phyloP scores from a whole-genome alignment of 2,329 filamentous ascomycete genomes.

The Arthrobotrys entomopaga region DNA sequence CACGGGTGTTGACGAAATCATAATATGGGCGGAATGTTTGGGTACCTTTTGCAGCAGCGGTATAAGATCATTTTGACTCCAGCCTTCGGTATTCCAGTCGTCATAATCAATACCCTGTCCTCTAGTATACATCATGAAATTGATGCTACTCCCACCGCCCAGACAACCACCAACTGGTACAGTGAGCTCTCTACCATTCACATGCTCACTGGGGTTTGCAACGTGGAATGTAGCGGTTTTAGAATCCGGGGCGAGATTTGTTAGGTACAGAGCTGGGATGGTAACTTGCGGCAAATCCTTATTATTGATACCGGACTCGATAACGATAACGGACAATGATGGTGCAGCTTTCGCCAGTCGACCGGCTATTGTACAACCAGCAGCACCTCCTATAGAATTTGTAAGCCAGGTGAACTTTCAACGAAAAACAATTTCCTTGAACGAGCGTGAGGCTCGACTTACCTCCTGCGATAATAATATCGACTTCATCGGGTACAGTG shows the following conservation, averaged over 20 bases:
- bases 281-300: slow-evolving; percentile 66
- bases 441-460: neutral
- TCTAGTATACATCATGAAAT: slow-evolving; percentile 68
- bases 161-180: slow-evolving; percentile 66
- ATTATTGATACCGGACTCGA: slow-evolving; percentile 69
- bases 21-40: neutral
- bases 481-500: slow-evolving; percentile 33
- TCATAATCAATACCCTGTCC: slow-evolving; percentile 66
- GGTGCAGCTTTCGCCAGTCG: slow-evolving; percentile 67
- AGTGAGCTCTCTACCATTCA: slow-evolving; percentile 64
- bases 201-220: slow-evolving; percentile 64
- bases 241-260: slow-evolving; percentile 65
- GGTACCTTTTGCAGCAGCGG: slow-evolving; percentile 67
- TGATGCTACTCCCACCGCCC: slow-evolving; percentile 72
- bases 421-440: neutral
- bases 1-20: too few relatives aligned
- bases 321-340: slow-evolving; percentile 66
- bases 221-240: slow-evolving; percentile 68
- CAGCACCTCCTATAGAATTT: slow-evolving; percentile 63
- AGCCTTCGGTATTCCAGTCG: slow-evolving; percentile 67
- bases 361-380: slow-evolving; percentile 66
- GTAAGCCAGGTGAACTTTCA: neutral
- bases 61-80: slow-evolving; percentile 67
- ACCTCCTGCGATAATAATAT: slow-evolving; percentile 54
- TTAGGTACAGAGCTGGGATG: slow-evolving; percentile 66